Conservation (phyloP, 805 yeast genomes). For the Starmerella bombi region DNA sequence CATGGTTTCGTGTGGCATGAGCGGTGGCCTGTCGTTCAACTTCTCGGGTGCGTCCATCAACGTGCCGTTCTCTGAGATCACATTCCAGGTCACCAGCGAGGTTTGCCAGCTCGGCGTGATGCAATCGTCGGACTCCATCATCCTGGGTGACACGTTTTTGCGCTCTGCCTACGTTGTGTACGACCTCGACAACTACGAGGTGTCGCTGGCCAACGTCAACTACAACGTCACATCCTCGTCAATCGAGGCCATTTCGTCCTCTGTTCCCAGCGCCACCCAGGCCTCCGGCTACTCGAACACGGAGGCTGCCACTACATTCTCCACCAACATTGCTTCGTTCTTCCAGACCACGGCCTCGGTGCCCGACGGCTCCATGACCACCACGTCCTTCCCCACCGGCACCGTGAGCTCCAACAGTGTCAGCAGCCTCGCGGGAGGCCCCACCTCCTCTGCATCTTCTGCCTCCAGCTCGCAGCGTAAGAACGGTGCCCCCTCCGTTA, state of each 20-base stretch:
- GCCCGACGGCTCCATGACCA: not conserved
- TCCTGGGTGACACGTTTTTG: conserved; percentile 56
- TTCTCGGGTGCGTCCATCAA: conserved; percentile 40
- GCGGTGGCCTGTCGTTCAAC: conserved; percentile 31
- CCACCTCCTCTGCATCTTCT: not conserved
- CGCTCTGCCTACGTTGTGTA: conserved; percentile 54
- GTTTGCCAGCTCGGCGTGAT: conserved; percentile 22
- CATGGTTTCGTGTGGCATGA: conserved; percentile 29
- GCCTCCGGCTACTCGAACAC: conserved; percentile 20
- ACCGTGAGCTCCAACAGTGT: not conserved
- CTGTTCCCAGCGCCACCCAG: conserved; percentile 23
- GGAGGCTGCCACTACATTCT: not conserved
- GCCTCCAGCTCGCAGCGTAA: not conserved
- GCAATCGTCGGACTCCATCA: conserved; percentile 24
- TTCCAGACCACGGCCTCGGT: not conserved
- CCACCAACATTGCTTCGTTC: conserved; percentile 9
- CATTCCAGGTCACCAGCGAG: conserved; percentile 10
- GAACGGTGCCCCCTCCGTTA: not conserved
- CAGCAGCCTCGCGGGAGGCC: not conserved
- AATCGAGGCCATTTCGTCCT: conserved; percentile 23
- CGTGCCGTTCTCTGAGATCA: conserved; percentile 31
- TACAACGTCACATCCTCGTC: conserved; percentile 20
- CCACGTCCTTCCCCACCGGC: not conserved
- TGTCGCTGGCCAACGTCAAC: conserved; percentile 42
- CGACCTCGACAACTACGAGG: conserved; percentile 44